A percentile compares a stretch with the other conserved stretches of the same genome.
Evolutionary conservation across 2,329 filamentous ascomycete species (phyloP).

Genomic region (Aspergillus quadrilineatus): DNA sequence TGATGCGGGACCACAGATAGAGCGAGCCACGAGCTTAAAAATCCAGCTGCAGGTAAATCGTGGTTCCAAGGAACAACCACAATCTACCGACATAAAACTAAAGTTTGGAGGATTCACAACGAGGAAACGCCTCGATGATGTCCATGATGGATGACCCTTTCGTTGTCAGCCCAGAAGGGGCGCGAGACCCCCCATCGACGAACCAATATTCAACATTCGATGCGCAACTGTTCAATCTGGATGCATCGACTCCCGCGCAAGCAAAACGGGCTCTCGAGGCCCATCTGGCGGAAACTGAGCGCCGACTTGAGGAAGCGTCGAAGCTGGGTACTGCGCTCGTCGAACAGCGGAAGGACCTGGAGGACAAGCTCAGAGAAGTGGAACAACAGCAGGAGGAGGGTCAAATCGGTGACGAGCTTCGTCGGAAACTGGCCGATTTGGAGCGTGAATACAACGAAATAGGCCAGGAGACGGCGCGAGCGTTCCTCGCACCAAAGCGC

Average conservation of each 20-base stretch:
- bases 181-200: conserved; percentile 42
- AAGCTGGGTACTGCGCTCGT: conserved; percentile 84
- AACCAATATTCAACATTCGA: conserved; percentile 84
- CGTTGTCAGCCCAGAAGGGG: conserved; percentile 48
- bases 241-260: conserved; percentile 80
- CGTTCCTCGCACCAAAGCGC: conserved; percentile 78
- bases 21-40: conserved; percentile 25
- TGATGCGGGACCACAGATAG: conserved; percentile 22
- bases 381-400: conserved; percentile 73
- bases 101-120: conserved; percentile 13
- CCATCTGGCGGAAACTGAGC: conserved; percentile 88
- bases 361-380: conserved; percentile 78
- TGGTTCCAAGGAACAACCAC: conserved; percentile 17
- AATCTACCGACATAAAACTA: conserved; percentile 15
- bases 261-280: conserved; percentile 86
- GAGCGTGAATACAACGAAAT: conserved; percentile 96
- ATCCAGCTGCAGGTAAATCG: conserved; percentile 24
- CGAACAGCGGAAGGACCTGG: conserved; percentile 79
- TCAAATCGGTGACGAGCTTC: conserved; percentile 79
- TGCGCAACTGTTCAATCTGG: conserved; percentile 72
- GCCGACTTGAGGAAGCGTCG: conserved; percentile 85
- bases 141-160: conserved; percentile 58
- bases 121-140: conserved; percentile 21
- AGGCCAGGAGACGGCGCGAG: conserved; percentile 81
- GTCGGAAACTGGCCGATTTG: conserved; percentile 77